Conservation (phyloP, 805 yeast genomes). For the Starmera caribaea region DNA sequence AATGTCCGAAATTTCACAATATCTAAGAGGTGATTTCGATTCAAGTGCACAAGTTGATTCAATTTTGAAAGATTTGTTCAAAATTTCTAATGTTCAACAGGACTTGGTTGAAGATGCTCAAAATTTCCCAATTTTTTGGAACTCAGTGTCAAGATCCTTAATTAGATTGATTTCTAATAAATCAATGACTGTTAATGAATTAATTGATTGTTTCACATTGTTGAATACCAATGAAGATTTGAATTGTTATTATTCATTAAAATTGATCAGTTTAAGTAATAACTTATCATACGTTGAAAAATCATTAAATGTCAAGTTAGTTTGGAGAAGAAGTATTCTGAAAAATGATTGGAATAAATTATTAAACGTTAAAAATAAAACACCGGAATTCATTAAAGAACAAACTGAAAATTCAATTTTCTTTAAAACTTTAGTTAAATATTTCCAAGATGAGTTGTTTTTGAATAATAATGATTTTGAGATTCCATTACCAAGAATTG, state of each 20-base stretch:
- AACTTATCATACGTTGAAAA: conserved; percentile 19
- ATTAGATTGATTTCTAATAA: conserved; percentile 26
- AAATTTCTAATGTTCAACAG: conserved; percentile 7
- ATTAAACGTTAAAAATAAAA: conserved; percentile 24
- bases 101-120: not conserved
- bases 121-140: conserved; percentile 13
- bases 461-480: conserved; percentile 11
- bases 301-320: conserved; percentile 23
- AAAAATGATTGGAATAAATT: conserved; percentile 43
- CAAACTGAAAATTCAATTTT: conserved; percentile 32
- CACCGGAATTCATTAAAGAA: conserved; percentile 31
- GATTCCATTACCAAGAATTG: conserved; percentile 22
- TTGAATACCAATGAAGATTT: conserved; percentile 25
- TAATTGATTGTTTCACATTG: conserved; percentile 44
- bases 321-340: conserved; percentile 54
- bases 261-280: conserved; percentile 32
- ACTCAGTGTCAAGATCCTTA: conserved; percentile 17
- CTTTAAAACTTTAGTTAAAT: conserved; percentile 32
- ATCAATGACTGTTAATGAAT: conserved; percentile 31
- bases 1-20: conserved; percentile 17
- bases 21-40: conserved; percentile 21
- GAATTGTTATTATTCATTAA: conserved; percentile 34
- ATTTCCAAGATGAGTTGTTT: conserved; percentile 25
- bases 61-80: conserved; percentile 15
- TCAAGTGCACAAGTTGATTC: conserved; percentile 16